Evolutionary conservation across 2,329 filamentous ascomycete species (phyloP), one percentile per base, ranked within the genome.

Genomic region (Capronia americana): DNA sequence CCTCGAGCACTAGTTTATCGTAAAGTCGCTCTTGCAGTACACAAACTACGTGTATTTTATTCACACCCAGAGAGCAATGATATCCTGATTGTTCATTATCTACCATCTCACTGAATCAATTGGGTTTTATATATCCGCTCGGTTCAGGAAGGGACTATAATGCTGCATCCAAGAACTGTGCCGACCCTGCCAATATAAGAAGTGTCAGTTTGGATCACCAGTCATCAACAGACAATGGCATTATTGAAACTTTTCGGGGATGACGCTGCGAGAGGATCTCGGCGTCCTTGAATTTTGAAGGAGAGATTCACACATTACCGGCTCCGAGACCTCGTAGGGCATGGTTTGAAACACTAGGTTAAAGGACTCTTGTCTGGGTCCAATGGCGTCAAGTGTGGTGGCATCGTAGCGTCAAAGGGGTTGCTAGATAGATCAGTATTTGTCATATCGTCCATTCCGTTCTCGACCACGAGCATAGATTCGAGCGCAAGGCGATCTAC

Each of bases 91-190:
- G 26, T 28, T 28, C 26, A 28, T 28, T 28, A 28, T 28, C 26
- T 7, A 28, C 26, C 7, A 28, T 28, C 26, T 28, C 26, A 28
- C 26, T 28, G 26, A 28, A 5, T 28, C 2, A 7, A 4, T 10
- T 4, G 41, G n/a, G 41, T n/a, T 44, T 44, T 5, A 44, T n/a
- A 10, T n/a, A n/a, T n/a, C 41, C n/a, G 41, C 12, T 14, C n/a
- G 41, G n/a, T 14, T 2, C 17, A 63, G 20, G 59, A 66, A 59
- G 3, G 59, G 58, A 62, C 63, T 66, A 24, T 63, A 66, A 66
- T n/a, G 23, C 46, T 23, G 53, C 62, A 58, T 67, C 62, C 34
- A 67, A 61, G 28, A 67, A 67, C 20, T 67, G 61, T 26, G 65
- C 53, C 11, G 65, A 67, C 65, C 65, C 44, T 48, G 44, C 12